Percentiles rank a stretch among this genome's conserved stretches.
These are phyloP conservation scores for Basipetospora chlamydospora DNA, from an alignment of 2,329 filamentous ascomycete species.

Conservation along the genomic window DNA sequence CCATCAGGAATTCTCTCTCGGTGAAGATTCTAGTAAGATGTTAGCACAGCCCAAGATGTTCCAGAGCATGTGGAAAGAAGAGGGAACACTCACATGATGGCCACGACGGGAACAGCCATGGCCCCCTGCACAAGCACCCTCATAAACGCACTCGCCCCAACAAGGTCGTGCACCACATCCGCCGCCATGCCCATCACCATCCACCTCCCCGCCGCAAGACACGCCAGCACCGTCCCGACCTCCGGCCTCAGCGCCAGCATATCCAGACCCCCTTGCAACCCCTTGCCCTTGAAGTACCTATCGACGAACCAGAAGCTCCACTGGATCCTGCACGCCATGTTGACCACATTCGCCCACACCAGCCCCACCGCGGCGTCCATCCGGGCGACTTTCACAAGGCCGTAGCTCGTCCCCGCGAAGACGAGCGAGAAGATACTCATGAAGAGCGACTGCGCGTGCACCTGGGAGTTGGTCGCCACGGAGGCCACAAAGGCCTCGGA, in stretches of 20 bases:
- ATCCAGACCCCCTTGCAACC: constrained; percentile 24
- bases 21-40: constrained; percentile 28
- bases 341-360: constrained; percentile 75
- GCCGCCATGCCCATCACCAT: constrained; percentile 15
- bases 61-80: too few species aligned
- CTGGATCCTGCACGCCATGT: constrained; percentile 71
- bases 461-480: constrained; percentile 59
- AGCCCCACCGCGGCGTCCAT: constrained; percentile 61
- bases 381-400: constrained; percentile 54
- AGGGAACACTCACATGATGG: constrained; percentile 42
- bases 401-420: constrained; percentile 61
- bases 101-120: constrained; percentile 35
- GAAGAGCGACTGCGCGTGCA: constrained; percentile 65
- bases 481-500: constrained; percentile 86
- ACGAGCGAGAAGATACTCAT: constrained; percentile 70
- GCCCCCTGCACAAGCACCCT: constrained; percentile 31
- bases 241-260: constrained; percentile 28
- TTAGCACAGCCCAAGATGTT: too few species aligned
- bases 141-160: constrained; percentile 4
- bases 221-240: constrained; percentile 25
- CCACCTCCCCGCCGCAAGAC: constrained; percentile 26
- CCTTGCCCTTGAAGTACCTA: constrained; percentile 40
- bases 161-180: not conserved
- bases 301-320: constrained; percentile 69
- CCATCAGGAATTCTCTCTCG: constrained; percentile 38